phyloP scores from a whole-genome alignment of 345 rosid species.

The Eucalyptus paniculata region DNA sequence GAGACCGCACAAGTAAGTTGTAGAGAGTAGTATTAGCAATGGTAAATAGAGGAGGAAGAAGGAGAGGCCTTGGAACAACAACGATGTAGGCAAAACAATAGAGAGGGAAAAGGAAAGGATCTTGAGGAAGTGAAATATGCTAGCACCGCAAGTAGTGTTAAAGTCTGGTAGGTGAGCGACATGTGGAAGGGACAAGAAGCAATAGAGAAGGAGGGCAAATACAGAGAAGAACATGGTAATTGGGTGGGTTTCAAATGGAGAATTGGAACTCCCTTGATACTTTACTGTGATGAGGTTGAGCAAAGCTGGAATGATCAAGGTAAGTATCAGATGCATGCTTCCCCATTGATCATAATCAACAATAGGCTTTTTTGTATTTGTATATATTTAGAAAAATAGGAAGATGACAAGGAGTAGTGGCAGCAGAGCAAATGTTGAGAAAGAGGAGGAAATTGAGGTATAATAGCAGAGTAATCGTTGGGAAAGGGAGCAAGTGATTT shows the following conservation, averaged over 20 bases:
- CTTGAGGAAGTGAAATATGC: not conserved
- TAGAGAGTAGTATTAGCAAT: not conserved
- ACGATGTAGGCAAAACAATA: not conserved
- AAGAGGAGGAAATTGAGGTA: too few relatives aligned
- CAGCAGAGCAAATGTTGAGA: too few relatives aligned
- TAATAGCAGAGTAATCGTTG: too few relatives aligned
- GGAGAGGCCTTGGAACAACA: not conserved
- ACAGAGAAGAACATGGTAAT: not conserved
- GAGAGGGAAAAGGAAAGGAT: not conserved
- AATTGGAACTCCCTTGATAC: not conserved
- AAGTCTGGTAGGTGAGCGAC: not conserved
- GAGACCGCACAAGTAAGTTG: not conserved
- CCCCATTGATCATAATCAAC: not conserved
- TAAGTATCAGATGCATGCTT: not conserved
- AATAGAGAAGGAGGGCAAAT: not conserved
- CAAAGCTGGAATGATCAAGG: not conserved
- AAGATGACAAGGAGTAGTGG: fast-evolving
- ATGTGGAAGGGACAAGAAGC: not conserved
- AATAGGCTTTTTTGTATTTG: too few relatives aligned
- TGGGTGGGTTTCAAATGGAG: not conserved
- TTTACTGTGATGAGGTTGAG: not conserved
- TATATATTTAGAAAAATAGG: too few relatives aligned
- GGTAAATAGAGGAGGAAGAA: not conserved
- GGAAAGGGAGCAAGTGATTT: too few relatives aligned
- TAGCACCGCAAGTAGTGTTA: not conserved